A percentile compares a stretch with the other conserved stretches of the same genome.
These are phyloP conservation scores for Gamsiella multidivaricata DNA, from an alignment of 192 early-diverging fungal species.

Conservation along the genomic window DNA sequence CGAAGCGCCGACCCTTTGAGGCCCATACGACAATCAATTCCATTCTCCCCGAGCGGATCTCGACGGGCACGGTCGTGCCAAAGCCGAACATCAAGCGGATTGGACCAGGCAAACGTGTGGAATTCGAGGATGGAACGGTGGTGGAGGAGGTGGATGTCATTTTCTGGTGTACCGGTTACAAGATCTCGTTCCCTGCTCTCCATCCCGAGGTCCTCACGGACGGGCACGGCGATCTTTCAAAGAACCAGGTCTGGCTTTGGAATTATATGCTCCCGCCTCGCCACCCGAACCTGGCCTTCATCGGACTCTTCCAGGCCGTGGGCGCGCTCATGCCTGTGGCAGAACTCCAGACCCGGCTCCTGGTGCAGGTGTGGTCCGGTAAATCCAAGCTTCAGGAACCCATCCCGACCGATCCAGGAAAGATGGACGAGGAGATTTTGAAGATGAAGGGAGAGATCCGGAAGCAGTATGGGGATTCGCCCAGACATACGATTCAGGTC, in stretches of 20 bases:
- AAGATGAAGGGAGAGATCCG: slow-evolving; percentile 25
- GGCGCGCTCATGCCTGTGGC: slow-evolving; percentile 67
- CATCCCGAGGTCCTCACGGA: slow-evolving; percentile 54
- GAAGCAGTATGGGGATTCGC: slow-evolving; percentile 28
- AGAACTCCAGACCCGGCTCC: slow-evolving; percentile 67
- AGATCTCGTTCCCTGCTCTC: slow-evolving; percentile 63
- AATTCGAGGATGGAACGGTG: slow-evolving; percentile 68
- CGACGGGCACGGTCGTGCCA: slow-evolving; percentile 62
- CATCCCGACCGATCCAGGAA: slow-evolving; percentile 50
- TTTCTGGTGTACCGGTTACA: slow-evolving; percentile 73
- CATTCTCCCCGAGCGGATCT: slow-evolving; percentile 61
- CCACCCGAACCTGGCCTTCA: slow-evolving; percentile 66
- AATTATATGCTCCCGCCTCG: slow-evolving; percentile 66
- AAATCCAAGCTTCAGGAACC: slow-evolving; percentile 7
- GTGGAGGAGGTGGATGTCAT: slow-evolving; percentile 65
- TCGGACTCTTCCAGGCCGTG: slow-evolving; percentile 64
- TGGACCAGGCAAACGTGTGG: slow-evolving; percentile 48
- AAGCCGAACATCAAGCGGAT: slow-evolving; percentile 60
- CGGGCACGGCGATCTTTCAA: slow-evolving; percentile 33
- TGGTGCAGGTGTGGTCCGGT: slow-evolving; percentile 57
- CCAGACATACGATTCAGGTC: slow-evolving; percentile 66
- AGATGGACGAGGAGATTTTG: slow-evolving; percentile 61
- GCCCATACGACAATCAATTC: slow-evolving; percentile 63
- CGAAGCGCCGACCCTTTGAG: slow-evolving; percentile 43
- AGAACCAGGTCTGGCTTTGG: slow-evolving; percentile 65